Percentiles rank a stretch among this genome's conserved stretches.
Conservation (phyloP, 2,329 filamentous ascomycete species). For the Hymenoscyphus occultus region DNA sequence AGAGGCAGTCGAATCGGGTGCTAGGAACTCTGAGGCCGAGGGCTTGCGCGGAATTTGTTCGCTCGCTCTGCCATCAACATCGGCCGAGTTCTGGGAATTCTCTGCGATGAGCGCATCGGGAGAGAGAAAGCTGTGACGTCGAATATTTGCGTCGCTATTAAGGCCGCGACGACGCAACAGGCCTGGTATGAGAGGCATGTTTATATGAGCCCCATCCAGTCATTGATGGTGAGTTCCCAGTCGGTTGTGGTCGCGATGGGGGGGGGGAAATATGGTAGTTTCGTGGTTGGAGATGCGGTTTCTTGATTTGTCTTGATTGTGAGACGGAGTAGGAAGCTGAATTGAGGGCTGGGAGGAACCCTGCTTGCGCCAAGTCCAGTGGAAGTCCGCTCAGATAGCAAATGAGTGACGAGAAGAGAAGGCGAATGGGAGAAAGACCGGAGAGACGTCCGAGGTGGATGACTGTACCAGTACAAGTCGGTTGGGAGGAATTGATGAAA, state of each 20-base stretch:
- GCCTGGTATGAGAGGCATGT: constrained; percentile 33
- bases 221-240: constrained; percentile 21
- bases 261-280: background rate
- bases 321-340: constrained; percentile 2
- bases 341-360: constrained; percentile 15
- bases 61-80: constrained; percentile 32
- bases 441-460: background rate
- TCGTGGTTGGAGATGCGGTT: constrained; percentile 1
- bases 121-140: constrained; percentile 34
- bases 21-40: constrained; percentile 31
- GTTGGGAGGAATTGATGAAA: background rate
- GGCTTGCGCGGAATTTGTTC: constrained; percentile 36
- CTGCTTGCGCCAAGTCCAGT: constrained; percentile 6
- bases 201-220: constrained; percentile 14
- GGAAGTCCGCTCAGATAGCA: constrained; percentile 13
- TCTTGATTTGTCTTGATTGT: background rate
- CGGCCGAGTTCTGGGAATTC: constrained; percentile 18
- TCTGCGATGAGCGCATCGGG: constrained; percentile 19
- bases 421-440: background rate
- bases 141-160: constrained; percentile 32
- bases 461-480: constrained; percentile 14
- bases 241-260: background rate
- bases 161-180: constrained; percentile 33
- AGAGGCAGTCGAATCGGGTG: constrained; percentile 21
- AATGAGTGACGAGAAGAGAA: constrained; percentile 13